Base-by-base conservation (phyloP, 2,329 filamentous ascomycete species). In the Ascocoryne sarcoides region DNA sequence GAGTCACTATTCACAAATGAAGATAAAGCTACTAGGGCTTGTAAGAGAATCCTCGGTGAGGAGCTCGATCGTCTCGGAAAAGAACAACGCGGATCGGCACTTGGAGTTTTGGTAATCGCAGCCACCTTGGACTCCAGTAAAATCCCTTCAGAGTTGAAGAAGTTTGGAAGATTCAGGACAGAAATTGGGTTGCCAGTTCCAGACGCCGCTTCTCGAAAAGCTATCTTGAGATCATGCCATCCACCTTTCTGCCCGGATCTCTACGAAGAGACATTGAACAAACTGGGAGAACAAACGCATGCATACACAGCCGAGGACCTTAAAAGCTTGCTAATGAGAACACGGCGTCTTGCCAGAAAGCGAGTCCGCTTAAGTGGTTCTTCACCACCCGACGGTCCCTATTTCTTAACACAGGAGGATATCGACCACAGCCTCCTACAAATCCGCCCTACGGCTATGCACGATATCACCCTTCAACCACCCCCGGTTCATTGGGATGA, bases 281-380 rank as follows among this genome's bases (percentile, higher is more conserved):
- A 70, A 14, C 65, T 94, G 32, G 82, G 82, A 31, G 75, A 84
- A 46, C 76, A 78, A 41, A 93, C 89, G 0, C 88, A 95, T 55
- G 90, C 89, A 3, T 95, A 86, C 60, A 93, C 86, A 21, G 83
- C 84, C 4, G 73, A 75, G 1, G 89, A 95, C 58, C 67, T 95
- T 1, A 65, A 68, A n/a, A 73, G 71, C 10, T 67, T 95, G 0
- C 67, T 83, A 35, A 63, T 71, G 35, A 61, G 69, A 32, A 73
- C 79, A 8, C 60, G 66, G 54, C 53, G 63, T 23, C 54, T 60
- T 44, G 62, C 54, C 19, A 42, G 57, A 17, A 43, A 58, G 31
- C 55, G 52, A 44, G n/a, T 41, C 9, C 18, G 8, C 4, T 16
- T n/a, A 14, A 37, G 36, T 2, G 7, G 31, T 16, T 19, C 20